Evolutionary conservation across 495 filamentous ascomycete genomes (phyloP).

Genomic region (Usnea hakonensis): DNA sequence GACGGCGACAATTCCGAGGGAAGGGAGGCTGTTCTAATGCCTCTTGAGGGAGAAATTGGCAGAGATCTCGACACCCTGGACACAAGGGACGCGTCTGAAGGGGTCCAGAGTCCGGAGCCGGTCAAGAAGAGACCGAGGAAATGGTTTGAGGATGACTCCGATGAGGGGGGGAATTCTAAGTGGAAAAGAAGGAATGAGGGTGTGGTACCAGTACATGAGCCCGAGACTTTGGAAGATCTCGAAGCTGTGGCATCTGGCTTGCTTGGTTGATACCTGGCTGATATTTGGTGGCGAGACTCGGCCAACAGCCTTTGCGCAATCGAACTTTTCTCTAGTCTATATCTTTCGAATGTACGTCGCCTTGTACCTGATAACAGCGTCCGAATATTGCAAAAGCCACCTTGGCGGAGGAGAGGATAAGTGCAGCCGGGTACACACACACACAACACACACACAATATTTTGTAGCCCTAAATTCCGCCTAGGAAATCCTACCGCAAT

Average conservation of each 20-base stretch:
- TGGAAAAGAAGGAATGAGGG: slow-evolving; percentile 42
- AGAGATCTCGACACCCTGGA: slow-evolving; percentile 15
- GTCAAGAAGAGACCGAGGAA: slow-evolving; percentile 41
- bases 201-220: slow-evolving; percentile 51
- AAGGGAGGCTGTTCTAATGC: slow-evolving; percentile 38
- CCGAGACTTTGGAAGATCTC: slow-evolving; percentile 81
- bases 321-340: background rate
- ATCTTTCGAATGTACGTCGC: too few relatives aligned
- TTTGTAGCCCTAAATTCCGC: too few relatives aligned
- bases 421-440: too few relatives aligned
- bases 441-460: too few relatives aligned
- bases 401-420: too few relatives aligned
- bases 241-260: slow-evolving; percentile 81
- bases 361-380: background rate
- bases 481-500: too few relatives aligned
- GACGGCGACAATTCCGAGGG: slow-evolving; percentile 33
- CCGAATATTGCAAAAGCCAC: too few relatives aligned
- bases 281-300: background rate
- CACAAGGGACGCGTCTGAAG: slow-evolving; percentile 2
- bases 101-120: background rate
- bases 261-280: slow-evolving; percentile 39
- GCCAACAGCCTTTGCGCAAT: background rate
- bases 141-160: slow-evolving; percentile 36
- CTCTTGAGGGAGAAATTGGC: slow-evolving; percentile 29
- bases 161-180: slow-evolving; percentile 8